These are phyloP conservation scores for Sindora glabra DNA, from an alignment of 306 rosid genomes.

Conservation along the genomic window DNA sequence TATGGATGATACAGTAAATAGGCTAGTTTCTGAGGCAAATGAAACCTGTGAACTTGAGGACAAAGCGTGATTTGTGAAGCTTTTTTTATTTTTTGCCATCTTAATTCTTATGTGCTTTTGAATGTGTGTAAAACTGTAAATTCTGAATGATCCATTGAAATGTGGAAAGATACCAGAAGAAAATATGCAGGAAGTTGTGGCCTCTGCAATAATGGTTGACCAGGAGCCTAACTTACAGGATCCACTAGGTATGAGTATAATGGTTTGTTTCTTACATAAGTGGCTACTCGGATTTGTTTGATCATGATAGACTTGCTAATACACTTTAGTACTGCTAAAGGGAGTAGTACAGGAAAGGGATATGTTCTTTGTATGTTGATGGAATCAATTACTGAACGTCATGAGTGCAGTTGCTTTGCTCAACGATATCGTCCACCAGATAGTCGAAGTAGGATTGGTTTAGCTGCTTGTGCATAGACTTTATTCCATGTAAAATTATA, in stretches of 20 bases:
- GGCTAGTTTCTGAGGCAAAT: slow-evolving; percentile 20
- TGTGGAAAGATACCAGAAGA: slow-evolving; percentile 33
- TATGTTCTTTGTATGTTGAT: no score
- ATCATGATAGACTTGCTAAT: no score
- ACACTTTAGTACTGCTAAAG: no score
- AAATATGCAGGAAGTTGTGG: slow-evolving; percentile 28
- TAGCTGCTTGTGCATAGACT: no score
- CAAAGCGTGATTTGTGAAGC: slow-evolving; percentile 27
- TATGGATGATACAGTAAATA: slow-evolving; percentile 18
- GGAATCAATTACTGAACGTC: no score
- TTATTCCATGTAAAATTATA: no score
- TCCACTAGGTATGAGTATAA: slow-evolving; percentile 34
- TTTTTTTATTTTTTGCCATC: neutral
- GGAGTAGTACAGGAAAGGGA: no score
- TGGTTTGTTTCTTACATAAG: no score
- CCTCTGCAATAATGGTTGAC: slow-evolving; percentile 19
- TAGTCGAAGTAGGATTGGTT: no score
- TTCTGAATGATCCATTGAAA: slow-evolving; percentile 12
- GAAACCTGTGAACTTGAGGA: slow-evolving; percentile 16
- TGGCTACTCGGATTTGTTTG: no score
- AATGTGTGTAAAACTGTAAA: slow-evolving; percentile 15
- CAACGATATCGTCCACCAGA: no score
- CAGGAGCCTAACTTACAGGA: slow-evolving; percentile 17
- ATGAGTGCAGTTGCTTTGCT: no score
- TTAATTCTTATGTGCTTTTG: slow-evolving; percentile 1